Conservation (phyloP, 2,329 filamentous ascomycete genomes). For the Pseudogymnoascus sp. region DNA sequence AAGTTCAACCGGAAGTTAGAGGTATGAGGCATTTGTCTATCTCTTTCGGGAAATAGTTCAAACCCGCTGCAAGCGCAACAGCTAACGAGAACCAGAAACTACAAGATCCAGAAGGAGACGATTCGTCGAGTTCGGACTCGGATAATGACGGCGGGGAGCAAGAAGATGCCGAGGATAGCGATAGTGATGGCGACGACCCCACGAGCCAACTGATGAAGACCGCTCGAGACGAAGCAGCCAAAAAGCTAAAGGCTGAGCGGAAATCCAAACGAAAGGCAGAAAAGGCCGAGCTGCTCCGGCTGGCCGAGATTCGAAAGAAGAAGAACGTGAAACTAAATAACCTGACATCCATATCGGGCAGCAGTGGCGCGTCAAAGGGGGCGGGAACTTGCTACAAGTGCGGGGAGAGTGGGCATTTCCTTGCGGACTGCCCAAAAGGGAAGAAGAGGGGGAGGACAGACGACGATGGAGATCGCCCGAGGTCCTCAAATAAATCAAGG, state of each 20-base stretch:
- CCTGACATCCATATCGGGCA: constrained; percentile 52
- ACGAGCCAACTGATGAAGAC: constrained; percentile 37
- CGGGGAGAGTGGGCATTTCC: constrained; percentile 52
- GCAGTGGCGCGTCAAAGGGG: constrained; percentile 28
- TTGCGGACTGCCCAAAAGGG: constrained; percentile 43
- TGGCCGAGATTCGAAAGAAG: constrained; percentile 52
- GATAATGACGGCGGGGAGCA: constrained; percentile 25
- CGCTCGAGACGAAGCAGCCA: constrained; percentile 36
- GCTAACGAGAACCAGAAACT: constrained; percentile 27
- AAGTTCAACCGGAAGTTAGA: constrained; percentile 36
- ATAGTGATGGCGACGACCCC: constrained; percentile 32
- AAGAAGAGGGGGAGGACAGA: constrained; percentile 19
- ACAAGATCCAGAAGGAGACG: constrained; percentile 29
- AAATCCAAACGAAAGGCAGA: constrained; percentile 41
- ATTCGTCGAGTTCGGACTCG: constrained; percentile 31
- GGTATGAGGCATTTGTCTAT: constrained; percentile 17
- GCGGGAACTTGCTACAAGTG: constrained; percentile 48
- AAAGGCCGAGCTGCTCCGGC: constrained; percentile 38
- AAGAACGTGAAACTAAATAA: constrained; percentile 60
- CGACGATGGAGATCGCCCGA: constrained; percentile 5
- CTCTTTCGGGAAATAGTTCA: background rate
- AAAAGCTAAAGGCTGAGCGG: constrained; percentile 35
- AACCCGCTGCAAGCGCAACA: constrained; percentile 21
- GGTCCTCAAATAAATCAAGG: constrained; percentile 7
- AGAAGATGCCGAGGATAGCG: constrained; percentile 24